These are phyloP conservation scores for Mycena kentingensis DNA, from an alignment of 768 basidiomycete species.

Conservation along the genomic window DNA sequence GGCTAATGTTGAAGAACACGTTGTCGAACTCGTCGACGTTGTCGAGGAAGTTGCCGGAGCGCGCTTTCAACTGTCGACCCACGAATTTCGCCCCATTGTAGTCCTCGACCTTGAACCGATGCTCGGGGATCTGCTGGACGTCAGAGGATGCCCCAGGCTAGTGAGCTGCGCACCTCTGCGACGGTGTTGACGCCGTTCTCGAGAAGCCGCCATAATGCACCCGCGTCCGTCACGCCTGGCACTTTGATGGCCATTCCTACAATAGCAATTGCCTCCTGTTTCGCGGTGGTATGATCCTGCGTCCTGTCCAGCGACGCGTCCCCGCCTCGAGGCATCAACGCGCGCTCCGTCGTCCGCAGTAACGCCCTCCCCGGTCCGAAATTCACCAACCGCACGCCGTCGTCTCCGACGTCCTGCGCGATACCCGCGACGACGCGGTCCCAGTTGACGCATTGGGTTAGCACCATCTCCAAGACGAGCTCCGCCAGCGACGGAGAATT, in stretches of 20 bases:
- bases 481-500: conserved; percentile 36
- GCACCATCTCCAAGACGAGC: conserved; percentile 49
- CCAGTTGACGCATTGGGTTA: conserved; percentile 58
- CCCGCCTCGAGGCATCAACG: conserved; percentile 12
- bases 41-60: conserved; percentile 65
- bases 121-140: conserved; percentile 53
- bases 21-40: conserved; percentile 65
- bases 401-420: background rate
- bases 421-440: conserved; percentile 39
- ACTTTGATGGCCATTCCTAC: conserved; percentile 69
- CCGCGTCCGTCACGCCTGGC: conserved; percentile 52
- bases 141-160: background rate
- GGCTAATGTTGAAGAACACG: conserved; percentile 70
- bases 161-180: conserved; percentile 45
- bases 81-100: conserved; percentile 35
- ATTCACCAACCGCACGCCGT: conserved; percentile 28
- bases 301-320: conserved; percentile 14
- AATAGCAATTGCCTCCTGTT: conserved; percentile 62
- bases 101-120: conserved; percentile 53
- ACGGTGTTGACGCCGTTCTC: conserved; percentile 57
- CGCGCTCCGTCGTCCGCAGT: conserved; percentile 18
- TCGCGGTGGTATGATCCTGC: conserved; percentile 15
- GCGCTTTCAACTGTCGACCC: conserved; percentile 50
- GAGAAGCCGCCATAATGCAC: conserved; percentile 61
- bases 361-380: conserved; percentile 39